Conservation (phyloP, 2,329 filamentous ascomycete genomes). For the Beauveria caledonica region DNA sequence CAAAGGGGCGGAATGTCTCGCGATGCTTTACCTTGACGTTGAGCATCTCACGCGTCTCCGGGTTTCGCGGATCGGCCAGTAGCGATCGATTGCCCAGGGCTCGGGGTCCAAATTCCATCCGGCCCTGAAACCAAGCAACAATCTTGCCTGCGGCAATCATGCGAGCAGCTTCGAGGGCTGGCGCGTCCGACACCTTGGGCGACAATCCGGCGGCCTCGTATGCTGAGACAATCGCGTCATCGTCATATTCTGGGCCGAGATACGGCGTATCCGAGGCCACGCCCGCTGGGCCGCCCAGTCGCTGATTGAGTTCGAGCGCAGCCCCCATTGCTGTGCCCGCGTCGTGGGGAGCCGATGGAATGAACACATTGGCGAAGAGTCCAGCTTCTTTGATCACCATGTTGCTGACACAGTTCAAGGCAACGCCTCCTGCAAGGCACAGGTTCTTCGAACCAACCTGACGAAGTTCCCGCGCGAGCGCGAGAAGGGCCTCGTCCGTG, state of each 20-base stretch:
- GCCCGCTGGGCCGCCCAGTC: background rate
- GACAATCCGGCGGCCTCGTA: background rate
- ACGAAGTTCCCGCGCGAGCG: background rate
- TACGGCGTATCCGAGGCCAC: background rate
- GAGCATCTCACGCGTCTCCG: conserved; percentile 2
- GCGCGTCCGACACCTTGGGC: background rate
- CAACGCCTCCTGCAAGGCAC: conserved; percentile 3
- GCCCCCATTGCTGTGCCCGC: conserved; percentile 1
- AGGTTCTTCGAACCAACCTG: background rate
- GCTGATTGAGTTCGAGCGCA: conserved; percentile 1
- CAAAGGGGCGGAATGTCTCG: conserved; percentile 6
- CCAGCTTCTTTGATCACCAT: conserved; percentile 1
- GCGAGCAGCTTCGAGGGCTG: conserved; percentile 1
- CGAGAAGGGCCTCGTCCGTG: conserved; percentile 2
- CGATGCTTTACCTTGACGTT: conserved; percentile 8
- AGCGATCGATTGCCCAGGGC: conserved; percentile 2
- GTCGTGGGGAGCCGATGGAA: conserved; percentile 3
- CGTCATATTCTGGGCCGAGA: conserved; percentile 4
- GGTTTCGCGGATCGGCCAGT: conserved; percentile 1
- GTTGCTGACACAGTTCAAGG: conserved; percentile 7
- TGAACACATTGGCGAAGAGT: background rate
- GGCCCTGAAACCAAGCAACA: conserved; percentile 6
- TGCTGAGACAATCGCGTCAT: background rate
- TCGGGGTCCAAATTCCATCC: conserved; percentile 4
- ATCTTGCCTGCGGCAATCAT: conserved; percentile 3